These are phyloP conservation scores for Psilocybe cubensis DNA, from an alignment of 768 basidiomycete genomes.

Conservation along the genomic window DNA sequence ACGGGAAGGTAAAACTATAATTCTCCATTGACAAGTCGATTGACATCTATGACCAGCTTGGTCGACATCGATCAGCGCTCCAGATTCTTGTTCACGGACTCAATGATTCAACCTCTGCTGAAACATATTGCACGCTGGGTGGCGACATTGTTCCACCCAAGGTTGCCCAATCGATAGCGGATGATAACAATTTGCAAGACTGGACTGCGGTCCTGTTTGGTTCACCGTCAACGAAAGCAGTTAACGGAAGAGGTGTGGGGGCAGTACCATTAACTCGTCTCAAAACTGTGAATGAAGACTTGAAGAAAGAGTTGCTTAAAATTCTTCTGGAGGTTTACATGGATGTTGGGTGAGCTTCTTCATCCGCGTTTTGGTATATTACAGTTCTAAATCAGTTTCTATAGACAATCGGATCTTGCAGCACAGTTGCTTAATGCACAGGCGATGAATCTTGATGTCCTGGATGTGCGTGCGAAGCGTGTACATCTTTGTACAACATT, in stretches of 20 bases:
- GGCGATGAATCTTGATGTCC: constrained; percentile 73
- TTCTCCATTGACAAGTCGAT: not conserved
- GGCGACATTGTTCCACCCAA: constrained; percentile 74
- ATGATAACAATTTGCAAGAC: constrained; percentile 48
- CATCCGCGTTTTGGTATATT: not conserved
- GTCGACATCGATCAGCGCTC: constrained; percentile 66
- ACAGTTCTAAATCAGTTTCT: not conserved
- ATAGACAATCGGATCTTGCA: constrained; percentile 62
- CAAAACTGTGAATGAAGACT: constrained; percentile 46
- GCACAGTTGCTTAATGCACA: constrained; percentile 79
- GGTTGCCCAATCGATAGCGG: constrained; percentile 53
- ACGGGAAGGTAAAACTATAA: constrained; percentile 64
- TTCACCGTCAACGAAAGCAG: constrained; percentile 25
- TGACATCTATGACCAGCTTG: constrained; percentile 27
- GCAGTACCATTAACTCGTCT: constrained; percentile 29
- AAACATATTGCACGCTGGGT: constrained; percentile 83
- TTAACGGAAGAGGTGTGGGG: constrained; percentile 22
- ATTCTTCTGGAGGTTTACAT: constrained; percentile 83
- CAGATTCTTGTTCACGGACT: constrained; percentile 69
- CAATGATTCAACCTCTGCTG: constrained; percentile 76
- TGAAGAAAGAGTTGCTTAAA: constrained; percentile 64
- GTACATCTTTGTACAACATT: not conserved
- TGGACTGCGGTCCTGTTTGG: constrained; percentile 57
- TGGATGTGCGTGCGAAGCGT: constrained; percentile 59
- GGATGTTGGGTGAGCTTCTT: constrained; percentile 63